Evolutionary conservation across 1,139 yeast genomes (phyloP), one percentile per base, ranked within the genome.

Genomic region (Scheffersomyces stambukii): DNA sequence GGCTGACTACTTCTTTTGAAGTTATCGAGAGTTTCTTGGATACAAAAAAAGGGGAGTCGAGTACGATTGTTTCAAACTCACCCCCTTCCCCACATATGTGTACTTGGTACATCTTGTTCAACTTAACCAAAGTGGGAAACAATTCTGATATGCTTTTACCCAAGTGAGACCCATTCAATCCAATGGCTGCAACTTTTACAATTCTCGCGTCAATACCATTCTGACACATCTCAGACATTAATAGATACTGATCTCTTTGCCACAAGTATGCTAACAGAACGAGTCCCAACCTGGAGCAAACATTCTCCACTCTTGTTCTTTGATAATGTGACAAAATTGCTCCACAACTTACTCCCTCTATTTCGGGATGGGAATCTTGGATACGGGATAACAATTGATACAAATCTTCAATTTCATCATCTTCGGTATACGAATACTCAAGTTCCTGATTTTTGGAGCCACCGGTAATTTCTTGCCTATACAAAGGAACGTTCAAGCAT

Each of bases 71-170:
- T 51, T 91, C 98, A 52, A 88, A 91, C 54, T 91, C 98, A 1
- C 98, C 98, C 13, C 98, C 98, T 61, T 91, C 98, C 6, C 98
- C 98, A 60, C 98, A 91, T 1, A 91, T 77, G 52, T 91, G 96
- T 7, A 89, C 84, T 2, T 89, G 94, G 52, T 76, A 89, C 56
- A 62, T 58, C 8, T 52, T 42, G 47, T 89, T 82, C 41, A 89
- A 60, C 22, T 63, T 64, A 8, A 70, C 45, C 48, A 91, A 55
- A 1, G 64, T 69, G 0, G 86, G 81, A 32, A 73, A 72, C 42
- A 82, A 60, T 40, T 83, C 71, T 2, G 65, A 70, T 24, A 91
- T 62, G 4, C 80, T 62, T 49, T 73, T 70, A 1, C 93, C 95
- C 36, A 91, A 61, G 55, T 88, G 86, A 1, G 49, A 50, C 8